Conservation (phyloP, 805 yeast species). For the Candida maris region DNA sequence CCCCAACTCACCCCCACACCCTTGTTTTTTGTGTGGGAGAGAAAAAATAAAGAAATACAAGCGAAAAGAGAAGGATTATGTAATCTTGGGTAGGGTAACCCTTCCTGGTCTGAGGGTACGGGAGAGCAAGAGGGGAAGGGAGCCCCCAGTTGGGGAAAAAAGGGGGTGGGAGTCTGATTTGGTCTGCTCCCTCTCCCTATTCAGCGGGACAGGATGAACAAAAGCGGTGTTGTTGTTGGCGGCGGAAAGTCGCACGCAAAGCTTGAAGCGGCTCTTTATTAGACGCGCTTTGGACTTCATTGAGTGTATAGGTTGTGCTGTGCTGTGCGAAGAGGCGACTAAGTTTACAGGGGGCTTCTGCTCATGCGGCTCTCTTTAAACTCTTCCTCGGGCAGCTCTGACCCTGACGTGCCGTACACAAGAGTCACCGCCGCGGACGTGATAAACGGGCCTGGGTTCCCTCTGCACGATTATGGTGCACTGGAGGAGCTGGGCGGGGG, state of each 20-base stretch:
- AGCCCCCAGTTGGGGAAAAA: background rate
- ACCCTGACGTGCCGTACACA: conserved; percentile 16
- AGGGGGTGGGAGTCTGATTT: background rate
- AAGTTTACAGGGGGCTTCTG: background rate
- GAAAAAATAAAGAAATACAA: too few species aligned
- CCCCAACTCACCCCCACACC: too few species aligned
- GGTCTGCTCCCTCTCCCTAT: too few species aligned
- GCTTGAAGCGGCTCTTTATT: too few species aligned
- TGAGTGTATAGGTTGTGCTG: too few species aligned
- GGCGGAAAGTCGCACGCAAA: too few species aligned
- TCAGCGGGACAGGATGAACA: background rate
- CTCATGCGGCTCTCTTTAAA: background rate
- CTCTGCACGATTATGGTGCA: conserved; percentile 5
- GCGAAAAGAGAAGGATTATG: too few species aligned
- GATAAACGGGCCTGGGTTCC: conserved; percentile 8
- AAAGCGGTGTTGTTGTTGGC: too few species aligned
- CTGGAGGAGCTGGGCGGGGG: background rate
- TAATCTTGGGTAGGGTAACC: background rate
- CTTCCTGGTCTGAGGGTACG: background rate
- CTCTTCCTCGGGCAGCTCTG: conserved; percentile 15
- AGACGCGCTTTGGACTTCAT: too few species aligned
- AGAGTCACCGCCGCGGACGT: conserved; percentile 9
- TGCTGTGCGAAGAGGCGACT: background rate
- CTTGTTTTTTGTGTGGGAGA: too few species aligned
- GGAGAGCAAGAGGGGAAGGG: background rate